Percentiles rank a stretch among this genome's conserved stretches.
Evolutionary conservation across 2,329 filamentous ascomycete species (phyloP).

Genomic region (Leptodontidium sp.): DNA sequence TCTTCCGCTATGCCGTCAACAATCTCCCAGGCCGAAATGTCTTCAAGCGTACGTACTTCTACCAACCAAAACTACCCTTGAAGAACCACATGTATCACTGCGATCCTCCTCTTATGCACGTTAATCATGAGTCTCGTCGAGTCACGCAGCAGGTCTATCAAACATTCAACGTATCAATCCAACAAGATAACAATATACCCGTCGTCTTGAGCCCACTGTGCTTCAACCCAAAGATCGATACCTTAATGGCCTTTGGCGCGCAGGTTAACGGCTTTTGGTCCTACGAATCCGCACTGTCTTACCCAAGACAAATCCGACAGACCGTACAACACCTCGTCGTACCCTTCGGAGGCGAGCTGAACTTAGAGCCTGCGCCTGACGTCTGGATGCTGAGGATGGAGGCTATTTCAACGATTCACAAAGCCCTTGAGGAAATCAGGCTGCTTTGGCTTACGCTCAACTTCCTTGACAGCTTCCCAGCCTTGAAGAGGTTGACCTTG

Average conservation of each 20-base stretch:
- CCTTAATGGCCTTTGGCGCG: not conserved
- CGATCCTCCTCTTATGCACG: not conserved
- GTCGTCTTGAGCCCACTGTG: not conserved
- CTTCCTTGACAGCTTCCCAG: not conserved
- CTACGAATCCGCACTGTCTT: not conserved
- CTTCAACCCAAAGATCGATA: not conserved
- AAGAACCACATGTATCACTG: not conserved
- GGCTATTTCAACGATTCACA: not conserved
- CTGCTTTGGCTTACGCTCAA: not conserved
- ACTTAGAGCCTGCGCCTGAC: not conserved
- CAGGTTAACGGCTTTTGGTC: not conserved
- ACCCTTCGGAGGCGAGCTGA: not conserved
- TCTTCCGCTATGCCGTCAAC: not conserved
- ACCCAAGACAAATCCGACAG: not conserved
- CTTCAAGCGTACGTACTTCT: not conserved
- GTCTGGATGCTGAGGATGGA: not conserved
- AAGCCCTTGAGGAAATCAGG: not conserved
- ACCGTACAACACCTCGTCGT: not conserved
- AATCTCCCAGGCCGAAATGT: not conserved
- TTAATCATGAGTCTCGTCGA: not conserved
- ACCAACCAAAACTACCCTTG: not conserved
- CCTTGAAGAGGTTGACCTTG: not conserved
- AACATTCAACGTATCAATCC: not conserved
- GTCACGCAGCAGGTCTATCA: not conserved
- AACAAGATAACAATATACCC: not conserved